These are phyloP conservation scores for Gaillardinia entomophila DNA, from an alignment of 805 yeast genomes.

Conservation along the genomic window DNA sequence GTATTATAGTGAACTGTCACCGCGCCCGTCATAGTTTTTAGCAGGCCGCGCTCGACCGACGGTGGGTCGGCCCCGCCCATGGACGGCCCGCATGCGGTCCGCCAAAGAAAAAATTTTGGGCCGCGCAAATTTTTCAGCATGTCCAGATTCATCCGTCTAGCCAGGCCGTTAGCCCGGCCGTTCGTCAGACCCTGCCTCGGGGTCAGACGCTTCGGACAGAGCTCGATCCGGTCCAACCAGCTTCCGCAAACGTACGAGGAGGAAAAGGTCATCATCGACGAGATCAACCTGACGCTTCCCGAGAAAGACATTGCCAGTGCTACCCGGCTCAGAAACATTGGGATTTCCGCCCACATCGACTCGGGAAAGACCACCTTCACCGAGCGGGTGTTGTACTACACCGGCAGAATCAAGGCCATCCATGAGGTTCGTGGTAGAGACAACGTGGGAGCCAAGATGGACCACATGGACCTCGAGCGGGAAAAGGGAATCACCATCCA, in stretches of 20 bases:
- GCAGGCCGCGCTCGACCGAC: too few relatives aligned
- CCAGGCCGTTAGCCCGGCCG: neutral
- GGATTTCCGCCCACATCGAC: constrained; percentile 97
- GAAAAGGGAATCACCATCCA: constrained; percentile 99
- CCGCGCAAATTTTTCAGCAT: too few relatives aligned
- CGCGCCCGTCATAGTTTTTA: too few relatives aligned
- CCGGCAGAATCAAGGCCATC: constrained; percentile 94
- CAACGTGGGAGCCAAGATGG: constrained; percentile 99
- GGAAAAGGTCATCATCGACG: constrained; percentile 64
- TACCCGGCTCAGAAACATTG: constrained; percentile 77
- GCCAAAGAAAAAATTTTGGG: too few relatives aligned
- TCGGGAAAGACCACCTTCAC: constrained; percentile 98
- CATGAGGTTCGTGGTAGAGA: constrained; percentile 97
- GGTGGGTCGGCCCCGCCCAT: too few relatives aligned
- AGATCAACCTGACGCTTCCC: constrained; percentile 43
- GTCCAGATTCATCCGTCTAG: neutral
- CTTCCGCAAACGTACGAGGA: constrained; percentile 55
- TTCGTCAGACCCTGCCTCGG: too few relatives aligned
- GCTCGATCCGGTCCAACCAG: constrained; percentile 4
- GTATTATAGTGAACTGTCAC: too few relatives aligned
- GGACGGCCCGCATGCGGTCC: too few relatives aligned
- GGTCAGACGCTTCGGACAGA: constrained; percentile 1
- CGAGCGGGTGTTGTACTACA: constrained; percentile 91
- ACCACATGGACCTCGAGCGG: constrained; percentile 96
- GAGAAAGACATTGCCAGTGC: constrained; percentile 49